Evolutionary conservation across 345 rosid species (phyloP).

Genomic region (Murraya paniculata): DNA sequence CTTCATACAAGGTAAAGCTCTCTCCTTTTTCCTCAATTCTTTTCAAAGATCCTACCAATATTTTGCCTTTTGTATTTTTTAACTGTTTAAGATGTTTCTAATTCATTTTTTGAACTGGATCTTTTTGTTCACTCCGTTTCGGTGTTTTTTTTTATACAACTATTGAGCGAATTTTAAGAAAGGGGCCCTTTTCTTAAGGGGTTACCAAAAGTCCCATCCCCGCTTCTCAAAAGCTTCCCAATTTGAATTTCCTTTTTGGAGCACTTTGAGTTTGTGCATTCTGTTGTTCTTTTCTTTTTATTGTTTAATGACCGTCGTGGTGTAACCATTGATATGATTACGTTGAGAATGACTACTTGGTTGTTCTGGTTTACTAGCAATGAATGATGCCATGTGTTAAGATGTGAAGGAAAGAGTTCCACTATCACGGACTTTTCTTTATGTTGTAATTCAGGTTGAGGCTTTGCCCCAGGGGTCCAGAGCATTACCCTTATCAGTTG

Average conservation of each 20-base stretch:
- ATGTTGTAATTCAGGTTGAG: constrained; percentile 33
- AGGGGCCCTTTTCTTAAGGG: neutral
- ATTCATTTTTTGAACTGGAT: too few relatives aligned
- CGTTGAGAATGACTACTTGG: neutral
- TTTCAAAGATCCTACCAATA: neutral
- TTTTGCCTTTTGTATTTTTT: neutral
- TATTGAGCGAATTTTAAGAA: neutral
- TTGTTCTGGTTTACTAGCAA: neutral
- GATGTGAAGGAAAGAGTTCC: neutral
- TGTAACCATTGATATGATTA: neutral
- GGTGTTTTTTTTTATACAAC: too few relatives aligned
- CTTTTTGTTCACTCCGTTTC: too few relatives aligned
- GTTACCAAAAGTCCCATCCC: neutral
- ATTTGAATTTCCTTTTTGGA: neutral
- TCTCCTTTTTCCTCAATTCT: neutral
- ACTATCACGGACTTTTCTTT: neutral
- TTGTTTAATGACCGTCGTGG: neutral
- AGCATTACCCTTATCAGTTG: constrained; percentile 30
- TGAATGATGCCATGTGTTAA: neutral
- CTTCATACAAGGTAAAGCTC: constrained; percentile 19
- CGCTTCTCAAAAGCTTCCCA: neutral
- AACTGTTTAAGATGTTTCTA: too few relatives aligned
- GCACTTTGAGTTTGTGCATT: constrained; percentile 4
- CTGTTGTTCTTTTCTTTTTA: neutral
- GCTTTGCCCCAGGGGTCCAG: constrained; percentile 25